Evolutionary conservation across 352 stramenopile species (phyloP).

Genomic region (Globisporangium orthogonon): DNA sequence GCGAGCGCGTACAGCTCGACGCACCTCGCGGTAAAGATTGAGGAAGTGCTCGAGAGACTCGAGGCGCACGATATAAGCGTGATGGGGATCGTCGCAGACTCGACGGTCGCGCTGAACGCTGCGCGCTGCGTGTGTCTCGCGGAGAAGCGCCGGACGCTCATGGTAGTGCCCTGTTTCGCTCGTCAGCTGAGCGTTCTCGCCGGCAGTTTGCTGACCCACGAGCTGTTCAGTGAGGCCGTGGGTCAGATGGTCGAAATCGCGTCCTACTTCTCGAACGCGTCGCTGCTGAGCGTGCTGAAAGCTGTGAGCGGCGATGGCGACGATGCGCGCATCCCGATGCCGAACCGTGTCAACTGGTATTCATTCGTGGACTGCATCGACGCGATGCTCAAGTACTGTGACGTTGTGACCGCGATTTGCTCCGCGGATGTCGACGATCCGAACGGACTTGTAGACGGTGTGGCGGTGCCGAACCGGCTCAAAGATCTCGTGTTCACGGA

Average conservation of each 20-base stretch:
- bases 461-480: slow-evolving; percentile 29
- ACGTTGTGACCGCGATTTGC: slow-evolving; percentile 50
- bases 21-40: slow-evolving; percentile 33
- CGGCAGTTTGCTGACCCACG: slow-evolving; percentile 49
- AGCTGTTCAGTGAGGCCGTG: slow-evolving; percentile 34
- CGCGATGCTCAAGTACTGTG: slow-evolving; percentile 37
- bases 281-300: slow-evolving; percentile 30
- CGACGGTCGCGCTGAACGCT: slow-evolving; percentile 46
- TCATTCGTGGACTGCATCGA: slow-evolving; percentile 61
- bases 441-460: background rate
- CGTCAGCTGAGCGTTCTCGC: slow-evolving; percentile 46
- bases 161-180: slow-evolving; percentile 67
- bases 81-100: slow-evolving; percentile 71
- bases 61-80: slow-evolving; percentile 54
- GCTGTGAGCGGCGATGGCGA: slow-evolving; percentile 37
- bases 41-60: slow-evolving; percentile 47
- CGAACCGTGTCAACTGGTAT: slow-evolving; percentile 52
- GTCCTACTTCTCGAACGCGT: slow-evolving; percentile 50
- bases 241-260: slow-evolving; percentile 59
- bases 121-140: slow-evolving; percentile 39
- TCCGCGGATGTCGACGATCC: slow-evolving; percentile 12
- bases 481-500: slow-evolving; percentile 48
- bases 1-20: slow-evolving; percentile 19
- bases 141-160: slow-evolving; percentile 31
- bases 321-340: slow-evolving; percentile 36